Conservation (phyloP, 805 yeast genomes). For the Ogataea philodendri region DNA sequence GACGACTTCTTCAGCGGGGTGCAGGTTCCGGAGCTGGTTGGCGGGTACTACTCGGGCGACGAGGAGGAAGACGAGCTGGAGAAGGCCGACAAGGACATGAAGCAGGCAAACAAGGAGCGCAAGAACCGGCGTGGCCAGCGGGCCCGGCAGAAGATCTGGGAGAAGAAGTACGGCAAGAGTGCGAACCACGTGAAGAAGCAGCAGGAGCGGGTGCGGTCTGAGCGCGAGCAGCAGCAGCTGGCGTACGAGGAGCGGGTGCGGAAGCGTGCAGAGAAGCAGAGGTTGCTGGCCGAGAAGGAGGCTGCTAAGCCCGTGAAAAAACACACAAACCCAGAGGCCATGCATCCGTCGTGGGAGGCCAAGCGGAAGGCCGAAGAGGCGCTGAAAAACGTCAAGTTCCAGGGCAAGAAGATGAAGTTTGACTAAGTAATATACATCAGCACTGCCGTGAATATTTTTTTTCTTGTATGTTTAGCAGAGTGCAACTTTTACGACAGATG, state of each 20-base stretch:
- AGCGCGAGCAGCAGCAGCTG: slow-evolving; percentile 54
- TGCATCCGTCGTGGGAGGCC: slow-evolving; percentile 99
- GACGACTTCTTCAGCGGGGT: slow-evolving; percentile 42
- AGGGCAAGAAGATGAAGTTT: slow-evolving; percentile 83
- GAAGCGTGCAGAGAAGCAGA: slow-evolving; percentile 55
- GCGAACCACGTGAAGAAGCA: slow-evolving; percentile 84
- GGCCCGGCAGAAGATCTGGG: slow-evolving; percentile 97
- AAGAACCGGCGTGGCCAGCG: slow-evolving; percentile 96
- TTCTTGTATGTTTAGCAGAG: slow-evolving; percentile 7
- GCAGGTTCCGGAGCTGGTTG: slow-evolving; percentile 65
- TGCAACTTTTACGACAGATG: slow-evolving; percentile 4
- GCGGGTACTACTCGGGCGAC: slow-evolving; percentile 85
- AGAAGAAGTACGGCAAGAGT: slow-evolving; percentile 72
- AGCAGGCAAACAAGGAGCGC: slow-evolving; percentile 51
- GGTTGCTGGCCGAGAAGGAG: slow-evolving; percentile 16
- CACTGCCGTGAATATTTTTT: slow-evolving; percentile 1
- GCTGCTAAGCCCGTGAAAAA: slow-evolving; percentile 18
- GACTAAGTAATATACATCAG: slow-evolving; percentile 37
- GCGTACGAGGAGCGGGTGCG: slow-evolving; percentile 74
- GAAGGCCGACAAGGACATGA: slow-evolving; percentile 45
- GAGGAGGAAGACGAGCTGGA: slow-evolving; percentile 52
- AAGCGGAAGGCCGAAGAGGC: slow-evolving; percentile 71
- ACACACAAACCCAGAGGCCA: slow-evolving; percentile 23
- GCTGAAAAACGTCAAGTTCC: slow-evolving; percentile 60
- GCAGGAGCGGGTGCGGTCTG: slow-evolving; percentile 49